Percentiles rank a stretch among this genome's conserved stretches.
Conservation (phyloP, 2,329 filamentous ascomycete species). For the Trichophyton verrucosum region DNA sequence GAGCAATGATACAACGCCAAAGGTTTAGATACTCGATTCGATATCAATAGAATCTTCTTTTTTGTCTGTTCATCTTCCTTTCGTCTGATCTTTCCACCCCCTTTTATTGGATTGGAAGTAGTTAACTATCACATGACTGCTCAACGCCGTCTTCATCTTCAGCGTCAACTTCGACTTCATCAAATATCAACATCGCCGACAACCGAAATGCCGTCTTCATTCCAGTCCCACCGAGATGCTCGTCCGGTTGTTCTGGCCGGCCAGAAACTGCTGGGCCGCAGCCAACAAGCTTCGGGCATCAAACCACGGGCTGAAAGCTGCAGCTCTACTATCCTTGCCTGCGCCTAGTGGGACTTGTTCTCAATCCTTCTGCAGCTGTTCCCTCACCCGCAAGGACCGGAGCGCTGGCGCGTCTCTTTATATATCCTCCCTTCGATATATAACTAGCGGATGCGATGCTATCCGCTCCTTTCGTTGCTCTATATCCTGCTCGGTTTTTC, state of each 20-base stretch:
- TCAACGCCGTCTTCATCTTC: not conserved
- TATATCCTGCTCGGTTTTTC: not conserved
- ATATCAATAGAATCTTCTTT: not conserved
- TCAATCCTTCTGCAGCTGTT: not conserved
- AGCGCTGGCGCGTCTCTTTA: not conserved
- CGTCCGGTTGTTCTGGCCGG: not conserved
- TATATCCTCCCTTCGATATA: not conserved
- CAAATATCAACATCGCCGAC: not conserved
- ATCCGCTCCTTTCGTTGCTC: not conserved
- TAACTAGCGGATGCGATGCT: not conserved
- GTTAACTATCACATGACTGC: not conserved
- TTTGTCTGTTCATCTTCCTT: not conserved
- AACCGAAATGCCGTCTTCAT: not conserved
- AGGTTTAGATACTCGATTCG: not conserved
- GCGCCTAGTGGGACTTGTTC: not conserved
- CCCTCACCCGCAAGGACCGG: not conserved
- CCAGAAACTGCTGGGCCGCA: not conserved
- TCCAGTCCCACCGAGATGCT: not conserved
- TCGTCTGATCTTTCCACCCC: not conserved
- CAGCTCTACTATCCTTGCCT: not conserved
- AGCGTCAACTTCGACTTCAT: not conserved
- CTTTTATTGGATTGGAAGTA: too few species aligned
- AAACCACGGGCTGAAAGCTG: not conserved
- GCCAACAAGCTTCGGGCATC: constrained; percentile 2
- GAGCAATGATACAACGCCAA: not conserved